phyloP scores from a whole-genome alignment of 2,329 filamentous ascomycete species.

The Scedosporium boydii region DNA sequence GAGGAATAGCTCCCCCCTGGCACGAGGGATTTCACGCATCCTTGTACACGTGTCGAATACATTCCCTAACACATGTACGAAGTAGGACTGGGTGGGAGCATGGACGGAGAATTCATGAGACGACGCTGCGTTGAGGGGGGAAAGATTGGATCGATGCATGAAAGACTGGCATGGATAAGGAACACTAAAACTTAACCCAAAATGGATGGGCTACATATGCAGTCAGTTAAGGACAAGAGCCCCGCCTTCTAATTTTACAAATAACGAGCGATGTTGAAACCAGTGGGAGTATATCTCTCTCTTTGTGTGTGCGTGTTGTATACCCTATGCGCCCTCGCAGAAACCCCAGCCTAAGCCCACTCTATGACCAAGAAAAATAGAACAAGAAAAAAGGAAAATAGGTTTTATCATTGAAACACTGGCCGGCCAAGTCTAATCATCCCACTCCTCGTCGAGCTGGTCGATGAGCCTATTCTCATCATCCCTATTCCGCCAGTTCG shows the following conservation, averaged over 20 bases:
- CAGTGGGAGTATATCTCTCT: not conserved
- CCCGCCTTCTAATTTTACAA: not conserved
- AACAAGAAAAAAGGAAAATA: not conserved
- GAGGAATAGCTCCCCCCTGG: not conserved
- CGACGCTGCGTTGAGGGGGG: not conserved
- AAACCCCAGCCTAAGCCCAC: not conserved
- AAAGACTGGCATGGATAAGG: not conserved
- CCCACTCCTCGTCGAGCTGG: constrained; percentile 95
- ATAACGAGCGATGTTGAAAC: not conserved
- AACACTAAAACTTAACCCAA: not conserved
- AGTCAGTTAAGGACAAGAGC: not conserved
- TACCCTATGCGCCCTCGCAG: not conserved
- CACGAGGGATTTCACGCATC: not conserved
- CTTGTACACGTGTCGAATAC: not conserved
- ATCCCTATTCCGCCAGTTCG: constrained; percentile 47
- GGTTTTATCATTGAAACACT: not conserved
- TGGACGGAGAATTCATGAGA: not conserved
- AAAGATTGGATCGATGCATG: not conserved
- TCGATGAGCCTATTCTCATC: constrained; percentile 93
- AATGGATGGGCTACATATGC: not conserved
- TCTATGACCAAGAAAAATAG: not conserved
- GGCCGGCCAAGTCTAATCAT: constrained; percentile 44
- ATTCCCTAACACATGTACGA: not conserved
- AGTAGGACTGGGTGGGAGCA: not conserved
- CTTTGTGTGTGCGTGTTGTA: not conserved